A percentile compares a stretch with the other conserved stretches of the same genome.
Conservation (phyloP, 2,329 filamentous ascomycete genomes). For the Botrytis deweyae region DNA sequence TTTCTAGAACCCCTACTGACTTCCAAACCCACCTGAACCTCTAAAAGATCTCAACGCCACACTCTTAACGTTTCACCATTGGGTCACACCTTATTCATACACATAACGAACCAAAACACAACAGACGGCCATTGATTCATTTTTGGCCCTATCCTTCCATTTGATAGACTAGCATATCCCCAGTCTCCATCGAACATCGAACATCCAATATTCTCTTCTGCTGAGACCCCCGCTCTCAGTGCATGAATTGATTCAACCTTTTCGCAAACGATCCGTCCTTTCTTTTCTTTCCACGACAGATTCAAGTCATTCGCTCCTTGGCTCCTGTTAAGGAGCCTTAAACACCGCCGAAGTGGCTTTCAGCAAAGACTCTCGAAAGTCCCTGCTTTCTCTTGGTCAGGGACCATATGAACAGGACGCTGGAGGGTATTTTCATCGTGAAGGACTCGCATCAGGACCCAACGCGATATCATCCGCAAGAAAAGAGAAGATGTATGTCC, state of each 20-base stretch:
- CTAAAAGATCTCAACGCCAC: constrained; percentile 19
- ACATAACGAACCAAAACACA: constrained; percentile 11
- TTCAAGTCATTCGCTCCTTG: constrained; percentile 20
- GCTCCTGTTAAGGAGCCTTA: constrained; percentile 35
- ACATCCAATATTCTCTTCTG: constrained; percentile 2
- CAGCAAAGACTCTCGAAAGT: constrained; percentile 48
- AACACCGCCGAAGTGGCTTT: constrained; percentile 48
- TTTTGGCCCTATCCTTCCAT: neutral
- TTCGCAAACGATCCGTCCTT: neutral
- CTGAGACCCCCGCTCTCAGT: constrained; percentile 4
- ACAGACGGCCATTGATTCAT: constrained; percentile 9
- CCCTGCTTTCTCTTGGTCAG: constrained; percentile 45
- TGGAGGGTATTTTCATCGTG: constrained; percentile 39
- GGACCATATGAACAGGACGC: constrained; percentile 39
- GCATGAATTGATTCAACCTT: constrained; percentile 11
- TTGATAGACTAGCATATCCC: constrained; percentile 14
- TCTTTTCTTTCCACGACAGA: neutral
- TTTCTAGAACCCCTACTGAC: constrained; percentile 14
- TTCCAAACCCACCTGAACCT: constrained; percentile 15
- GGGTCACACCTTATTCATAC: constrained; percentile 7
- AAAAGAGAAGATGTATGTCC: constrained; percentile 60
- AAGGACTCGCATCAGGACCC: constrained; percentile 34
- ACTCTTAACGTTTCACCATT: constrained; percentile 21
- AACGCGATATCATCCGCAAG: constrained; percentile 21
- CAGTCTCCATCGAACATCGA: neutral